Evolutionary conservation across 768 basidiomycete genomes (phyloP), one percentile per base, ranked within the genome.

Genomic region (Serendipita sp.): DNA sequence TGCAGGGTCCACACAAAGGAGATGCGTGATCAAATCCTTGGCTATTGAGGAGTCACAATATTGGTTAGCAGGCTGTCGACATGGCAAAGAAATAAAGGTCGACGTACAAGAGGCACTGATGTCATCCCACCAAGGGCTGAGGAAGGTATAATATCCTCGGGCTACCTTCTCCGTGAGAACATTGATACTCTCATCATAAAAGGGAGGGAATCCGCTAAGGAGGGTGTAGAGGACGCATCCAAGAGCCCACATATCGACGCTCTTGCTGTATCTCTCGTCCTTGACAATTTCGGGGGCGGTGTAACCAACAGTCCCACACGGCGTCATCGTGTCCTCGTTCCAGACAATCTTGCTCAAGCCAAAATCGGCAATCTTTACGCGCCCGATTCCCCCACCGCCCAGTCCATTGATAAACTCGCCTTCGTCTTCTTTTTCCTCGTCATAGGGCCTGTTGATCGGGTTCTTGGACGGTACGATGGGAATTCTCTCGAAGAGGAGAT

Each of bases 61-160:
- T 31, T 67, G 60, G 14, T 38, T 38, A 38, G 38, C 14, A 38
- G 34, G 34, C 24, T 3, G 26, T 30, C 9, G 34, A 31, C 61
- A 24, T 45, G 9, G n/a, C n/a, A n/a, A n/a, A 42, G 38, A 14
- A 14, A 38, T 50, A 53, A 7, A 16, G 20, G 41, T 34, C 20
- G 66, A 66, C 78, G 42, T 67, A 93, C 92, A 89, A 63, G 84
- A 80, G 64, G 76, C 70, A 65, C 86, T 90, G 66, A 97, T 90
- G 67, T 96, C 89, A 69, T 99, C 95, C 96, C 96, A 99, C 92
- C 97, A 99, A 1, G 96, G 96, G 68, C 90, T 95, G 56, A 99
- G 76, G 78, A 99, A 99, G 0, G 96, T 98, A 72, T 98, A 99
- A 71, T 96, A 88, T 3, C 96, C 96, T 64, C 87, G 79, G 2